A percentile compares a stretch with the other conserved stretches of the same genome.
Conservation (phyloP, 352 stramenopile species). For the Pythium guiyangense region DNA sequence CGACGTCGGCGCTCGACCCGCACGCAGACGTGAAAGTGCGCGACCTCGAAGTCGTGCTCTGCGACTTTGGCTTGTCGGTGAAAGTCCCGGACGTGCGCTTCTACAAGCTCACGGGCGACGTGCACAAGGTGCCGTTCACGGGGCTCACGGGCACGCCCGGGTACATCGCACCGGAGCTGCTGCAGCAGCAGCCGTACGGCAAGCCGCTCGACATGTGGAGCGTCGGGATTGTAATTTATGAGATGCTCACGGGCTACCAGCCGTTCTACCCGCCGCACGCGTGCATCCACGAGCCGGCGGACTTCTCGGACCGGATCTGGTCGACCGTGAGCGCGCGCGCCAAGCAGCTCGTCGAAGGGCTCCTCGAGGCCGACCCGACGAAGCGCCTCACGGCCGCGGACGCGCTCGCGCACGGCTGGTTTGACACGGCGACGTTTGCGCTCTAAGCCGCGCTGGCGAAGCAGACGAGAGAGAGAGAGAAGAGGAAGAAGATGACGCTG, state of each 20-base stretch:
- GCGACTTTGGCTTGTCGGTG: constrained; percentile 91
- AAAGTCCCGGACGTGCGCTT: constrained; percentile 92
- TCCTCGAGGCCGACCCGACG: constrained; percentile 78
- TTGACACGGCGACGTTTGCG: constrained; percentile 82
- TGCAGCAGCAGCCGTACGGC: constrained; percentile 87
- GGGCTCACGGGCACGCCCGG: constrained; percentile 87
- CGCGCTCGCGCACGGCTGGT: constrained; percentile 77
- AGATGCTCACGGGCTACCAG: constrained; percentile 90
- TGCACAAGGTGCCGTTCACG: constrained; percentile 93
- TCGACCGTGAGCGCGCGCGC: constrained; percentile 62
- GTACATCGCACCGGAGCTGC: constrained; percentile 91
- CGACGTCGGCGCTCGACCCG: constrained; percentile 43
- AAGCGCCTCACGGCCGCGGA: constrained; percentile 83
- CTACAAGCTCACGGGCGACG: constrained; percentile 92
- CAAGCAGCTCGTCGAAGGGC: constrained; percentile 69
- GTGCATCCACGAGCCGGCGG: constrained; percentile 80
- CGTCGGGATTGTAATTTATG: constrained; percentile 91
- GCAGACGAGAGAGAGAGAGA: no score
- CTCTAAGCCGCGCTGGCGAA: constrained; percentile 55
- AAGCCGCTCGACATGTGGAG: constrained; percentile 92
- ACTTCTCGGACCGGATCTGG: constrained; percentile 82
- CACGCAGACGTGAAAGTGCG: constrained; percentile 77
- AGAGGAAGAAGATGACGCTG: not conserved
- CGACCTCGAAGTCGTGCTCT: constrained; percentile 85
- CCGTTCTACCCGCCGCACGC: constrained; percentile 88